A percentile compares a stretch with the other conserved stretches of the same genome.
phyloP scores from a whole-genome alignment of 2,329 filamentous ascomycete species.

The Ascochyta koolunga region DNA sequence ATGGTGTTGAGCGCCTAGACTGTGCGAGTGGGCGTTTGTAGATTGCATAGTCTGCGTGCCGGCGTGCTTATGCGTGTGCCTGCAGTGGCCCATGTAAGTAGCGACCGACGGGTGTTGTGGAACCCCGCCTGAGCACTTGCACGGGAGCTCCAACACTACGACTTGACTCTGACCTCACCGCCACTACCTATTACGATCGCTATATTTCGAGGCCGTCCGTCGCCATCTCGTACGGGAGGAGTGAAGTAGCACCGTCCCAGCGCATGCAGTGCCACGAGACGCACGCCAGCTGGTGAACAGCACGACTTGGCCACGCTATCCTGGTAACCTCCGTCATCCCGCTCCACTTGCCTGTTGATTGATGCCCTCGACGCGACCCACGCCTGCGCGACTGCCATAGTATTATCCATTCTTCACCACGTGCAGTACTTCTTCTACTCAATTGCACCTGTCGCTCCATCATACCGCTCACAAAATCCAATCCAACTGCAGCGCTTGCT shows the following conservation, averaged over 20 bases:
- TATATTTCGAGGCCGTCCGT: conserved; percentile 2
- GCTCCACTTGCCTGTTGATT: conserved; percentile 18
- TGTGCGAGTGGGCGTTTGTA: conserved; percentile 4
- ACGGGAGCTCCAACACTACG: conserved; percentile 10
- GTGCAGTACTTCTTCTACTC: background rate
- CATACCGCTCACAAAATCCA: conserved; percentile 25
- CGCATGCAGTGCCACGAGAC: conserved; percentile 21
- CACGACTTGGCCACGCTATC: conserved; percentile 19
- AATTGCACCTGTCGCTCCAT: conserved; percentile 3
- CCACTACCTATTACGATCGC: conserved; percentile 5
- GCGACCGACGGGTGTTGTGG: background rate
- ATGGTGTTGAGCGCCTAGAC: conserved; percentile 16
- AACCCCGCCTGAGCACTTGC: conserved; percentile 3
- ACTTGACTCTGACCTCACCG: conserved; percentile 4
- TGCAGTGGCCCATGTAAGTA: conserved; percentile 11
- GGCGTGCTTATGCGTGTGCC: conserved; percentile 18
- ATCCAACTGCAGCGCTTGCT: conserved; percentile 18
- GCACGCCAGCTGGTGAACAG: conserved; percentile 16
- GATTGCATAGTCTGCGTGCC: conserved; percentile 1
- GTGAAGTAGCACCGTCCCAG: background rate
- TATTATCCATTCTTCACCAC: conserved; percentile 1
- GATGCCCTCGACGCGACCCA: conserved; percentile 15
- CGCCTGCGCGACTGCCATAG: conserved; percentile 9
- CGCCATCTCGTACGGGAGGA: background rate
- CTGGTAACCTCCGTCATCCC: conserved; percentile 35